Base-by-base conservation (phyloP, 2,329 filamentous ascomycete species). In the Alternaria sp. region DNA sequence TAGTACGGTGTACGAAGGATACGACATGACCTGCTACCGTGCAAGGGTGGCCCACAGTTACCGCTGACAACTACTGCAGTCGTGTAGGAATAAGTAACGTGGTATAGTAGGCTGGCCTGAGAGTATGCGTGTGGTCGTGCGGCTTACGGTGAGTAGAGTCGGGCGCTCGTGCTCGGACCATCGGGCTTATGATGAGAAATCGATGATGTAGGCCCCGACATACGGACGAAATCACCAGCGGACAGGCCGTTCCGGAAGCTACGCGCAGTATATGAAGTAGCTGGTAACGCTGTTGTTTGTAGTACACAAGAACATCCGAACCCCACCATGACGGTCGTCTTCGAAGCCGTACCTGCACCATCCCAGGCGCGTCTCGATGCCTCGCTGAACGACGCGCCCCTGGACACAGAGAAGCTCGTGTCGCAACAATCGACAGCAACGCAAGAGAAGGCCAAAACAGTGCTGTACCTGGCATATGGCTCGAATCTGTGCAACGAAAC, bases 401-500 rank as follows among this genome's bases (percentile, higher is more conserved):
- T 76, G 46, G 69, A 76, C 46, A 62, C 63, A 6, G 54, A 59
- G 4, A 51, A 52, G 32, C 66, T 74, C 12, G 65, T 65, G 25
- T 30, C 54, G 12, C 67, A 66, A 2, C 63, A 66, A 2, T 28
- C 65, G 3, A 25, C 55, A 0, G 57, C 55, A n/a, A 50, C 66
- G 1, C 51, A 65, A 45, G 73, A 78, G 56, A 78, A 78, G 61
- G 67, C 64, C 14, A 74, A 78, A 59, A 79, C 78, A 4, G 70
- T 79, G 3, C 64, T 80, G 10, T 80, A 80, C 44, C 70, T 80
- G 3, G 94, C 94, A 11, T 98, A 97, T 76, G 95, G 94, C 68
- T 97, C 93, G 54, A 98, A 98, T 77, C 86, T 98, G 63, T 88
- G 86, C 62, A 87, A 89, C 14, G 83, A 92, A 76, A 96, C 92